These are phyloP conservation scores for Nakazawaea sp. DNA, from an alignment of 805 yeast genomes.

Conservation along the genomic window DNA sequence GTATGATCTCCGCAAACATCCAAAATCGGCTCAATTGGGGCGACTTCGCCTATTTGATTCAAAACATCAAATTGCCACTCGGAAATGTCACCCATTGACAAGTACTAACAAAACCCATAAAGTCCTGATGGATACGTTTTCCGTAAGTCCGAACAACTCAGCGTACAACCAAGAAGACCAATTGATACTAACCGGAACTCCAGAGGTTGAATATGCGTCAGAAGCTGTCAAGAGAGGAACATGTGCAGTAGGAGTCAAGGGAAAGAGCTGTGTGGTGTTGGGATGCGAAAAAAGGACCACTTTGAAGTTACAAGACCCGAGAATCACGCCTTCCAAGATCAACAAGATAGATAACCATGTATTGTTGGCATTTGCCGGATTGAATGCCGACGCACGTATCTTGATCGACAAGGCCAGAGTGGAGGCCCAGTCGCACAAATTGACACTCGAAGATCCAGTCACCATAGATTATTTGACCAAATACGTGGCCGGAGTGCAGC, in stretches of 20 bases:
- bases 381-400: slow-evolving; percentile 97
- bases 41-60: too few species aligned
- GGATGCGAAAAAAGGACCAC: slow-evolving; percentile 98
- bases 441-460: slow-evolving; percentile 93
- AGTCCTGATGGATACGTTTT: slow-evolving; percentile 99
- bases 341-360: slow-evolving; percentile 88
- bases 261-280: slow-evolving; percentile 78
- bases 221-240: slow-evolving; percentile 99
- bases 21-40: neutral
- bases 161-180: neutral
- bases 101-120: neutral
- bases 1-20: slow-evolving; percentile 27
- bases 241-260: slow-evolving; percentile 96
- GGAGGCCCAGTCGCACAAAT: slow-evolving; percentile 91
- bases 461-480: slow-evolving; percentile 86
- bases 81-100: too few species aligned
- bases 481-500: slow-evolving; percentile 97
- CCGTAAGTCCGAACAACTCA: slow-evolving; percentile 52
- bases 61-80: too few species aligned
- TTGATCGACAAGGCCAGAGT: slow-evolving; percentile 92
- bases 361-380: slow-evolving; percentile 90
- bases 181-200: slow-evolving; percentile 10
- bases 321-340: slow-evolving; percentile 93
- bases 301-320: slow-evolving; percentile 89
- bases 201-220: slow-evolving; percentile 91